A percentile compares a stretch with the other conserved stretches of the same genome.
Evolutionary conservation across 2,329 filamentous ascomycete species (phyloP).

Genomic region (Thielaviopsis punctulata): DNA sequence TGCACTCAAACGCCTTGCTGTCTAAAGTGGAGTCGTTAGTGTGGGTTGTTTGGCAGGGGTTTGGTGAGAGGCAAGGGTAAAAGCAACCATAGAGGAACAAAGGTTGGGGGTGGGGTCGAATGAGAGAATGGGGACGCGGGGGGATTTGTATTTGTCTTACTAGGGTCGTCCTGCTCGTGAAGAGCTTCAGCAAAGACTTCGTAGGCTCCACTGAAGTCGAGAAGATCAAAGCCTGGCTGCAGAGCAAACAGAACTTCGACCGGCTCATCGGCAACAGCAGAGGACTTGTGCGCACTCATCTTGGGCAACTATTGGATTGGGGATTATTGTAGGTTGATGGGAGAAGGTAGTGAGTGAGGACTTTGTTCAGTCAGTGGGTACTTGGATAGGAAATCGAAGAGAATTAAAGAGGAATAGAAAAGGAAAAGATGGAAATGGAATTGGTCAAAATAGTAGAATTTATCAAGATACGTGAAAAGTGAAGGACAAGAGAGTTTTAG

Average conservation of each 20-base stretch:
- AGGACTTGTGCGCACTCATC: conserved; percentile 41
- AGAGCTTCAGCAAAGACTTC: conserved; percentile 33
- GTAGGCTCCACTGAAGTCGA: conserved; percentile 39
- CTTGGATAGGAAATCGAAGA: background rate
- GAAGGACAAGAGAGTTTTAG: background rate
- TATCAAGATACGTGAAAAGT: background rate
- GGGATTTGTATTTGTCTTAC: conserved; percentile 29
- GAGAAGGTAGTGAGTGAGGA: background rate
- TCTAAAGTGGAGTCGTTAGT: conserved; percentile 20
- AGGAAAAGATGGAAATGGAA: background rate
- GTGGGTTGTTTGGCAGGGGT: background rate
- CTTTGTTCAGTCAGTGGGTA: background rate
- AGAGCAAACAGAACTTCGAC: conserved; percentile 43
- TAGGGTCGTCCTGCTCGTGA: conserved; percentile 34
- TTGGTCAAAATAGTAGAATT: background rate
- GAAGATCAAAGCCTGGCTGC: conserved; percentile 40
- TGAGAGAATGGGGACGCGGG: background rate
- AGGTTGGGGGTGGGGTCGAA: too few species aligned
- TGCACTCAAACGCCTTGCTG: conserved; percentile 41
- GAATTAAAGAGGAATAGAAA: too few species aligned
- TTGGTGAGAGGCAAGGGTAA: background rate
- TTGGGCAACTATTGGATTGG: conserved; percentile 20
- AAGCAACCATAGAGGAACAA: background rate
- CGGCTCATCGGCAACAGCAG: conserved; percentile 41
- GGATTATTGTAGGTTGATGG: background rate